These are phyloP conservation scores for Clarireedia hainanense DNA, from an alignment of 2,329 filamentous ascomycete species.

Conservation along the genomic window DNA sequence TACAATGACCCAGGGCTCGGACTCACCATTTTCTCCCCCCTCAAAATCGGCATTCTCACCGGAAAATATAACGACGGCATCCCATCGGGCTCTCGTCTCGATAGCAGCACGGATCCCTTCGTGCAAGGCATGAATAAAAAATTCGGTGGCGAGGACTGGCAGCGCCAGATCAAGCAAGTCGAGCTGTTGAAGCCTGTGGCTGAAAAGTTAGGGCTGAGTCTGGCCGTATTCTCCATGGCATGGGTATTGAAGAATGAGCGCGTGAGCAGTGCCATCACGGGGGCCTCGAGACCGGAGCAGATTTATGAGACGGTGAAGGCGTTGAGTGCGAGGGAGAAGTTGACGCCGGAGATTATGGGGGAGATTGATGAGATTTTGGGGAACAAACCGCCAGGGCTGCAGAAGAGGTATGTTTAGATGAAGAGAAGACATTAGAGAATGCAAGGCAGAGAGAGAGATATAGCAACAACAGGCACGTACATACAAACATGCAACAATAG, in stretches of 20 bases:
- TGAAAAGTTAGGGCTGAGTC: constrained; percentile 50
- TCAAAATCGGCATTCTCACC: constrained; percentile 52
- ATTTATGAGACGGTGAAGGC: constrained; percentile 52
- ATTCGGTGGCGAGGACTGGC: constrained; percentile 43
- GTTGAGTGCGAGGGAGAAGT: constrained; percentile 42
- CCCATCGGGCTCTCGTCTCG: constrained; percentile 50
- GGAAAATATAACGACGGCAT: constrained; percentile 62
- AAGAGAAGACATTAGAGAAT: not conserved
- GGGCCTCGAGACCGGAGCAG: constrained; percentile 50
- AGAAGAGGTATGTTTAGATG: constrained; percentile 18
- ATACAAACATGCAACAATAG: not conserved
- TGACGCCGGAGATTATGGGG: constrained; percentile 50
- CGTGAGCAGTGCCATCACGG: constrained; percentile 53
- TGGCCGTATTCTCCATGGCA: constrained; percentile 45
- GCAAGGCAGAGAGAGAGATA: not conserved
- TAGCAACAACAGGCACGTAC: not conserved
- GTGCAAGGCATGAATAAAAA: constrained; percentile 35
- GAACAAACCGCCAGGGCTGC: constrained; percentile 45
- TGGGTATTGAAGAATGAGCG: constrained; percentile 57
- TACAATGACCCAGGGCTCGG: constrained; percentile 54
- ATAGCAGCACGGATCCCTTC: constrained; percentile 44
- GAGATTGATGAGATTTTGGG: constrained; percentile 52
- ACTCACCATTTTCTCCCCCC: constrained; percentile 54
- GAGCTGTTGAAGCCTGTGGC: constrained; percentile 55
- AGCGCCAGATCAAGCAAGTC: constrained; percentile 50